Base-by-base conservation (phyloP, 2,329 filamentous ascomycete genomes). In the Fusarium hostae region DNA sequence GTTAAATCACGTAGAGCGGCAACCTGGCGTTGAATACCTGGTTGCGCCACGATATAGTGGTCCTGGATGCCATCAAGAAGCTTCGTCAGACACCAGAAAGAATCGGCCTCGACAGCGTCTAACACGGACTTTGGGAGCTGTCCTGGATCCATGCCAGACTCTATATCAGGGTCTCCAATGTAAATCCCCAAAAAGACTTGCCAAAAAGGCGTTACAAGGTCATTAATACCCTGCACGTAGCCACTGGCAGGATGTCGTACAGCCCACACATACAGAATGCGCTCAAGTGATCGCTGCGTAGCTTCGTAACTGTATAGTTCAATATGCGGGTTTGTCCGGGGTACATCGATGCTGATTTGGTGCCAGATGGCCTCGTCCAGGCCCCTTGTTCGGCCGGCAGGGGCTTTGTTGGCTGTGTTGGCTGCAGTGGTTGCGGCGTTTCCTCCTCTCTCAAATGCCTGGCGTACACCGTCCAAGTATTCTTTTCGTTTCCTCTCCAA, bases 321-420 rank as follows among this genome's bases (percentile, higher is more conserved):
- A 59, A 99, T 91, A 81, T 98, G 96, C 15, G 96, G 96, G 79
- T 97, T 98, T 7, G 96, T 99, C 55, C 96, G 90, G 5, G 96
- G 96, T 26, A 98, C 94, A 79, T 99, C 96, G 78, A 99, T 99
- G 81, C 94, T 98, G 82, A 99, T 98, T 79, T 99, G 96, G 83
- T 99, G 96, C 96, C 96, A 99, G 65, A 99, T 91, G n/a, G 94
- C 92, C 84, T 99, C 96, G 76, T 99, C 97, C 22, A 99, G 84
- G 4, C 95, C 95, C 68, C 89, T 83, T 11, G 84, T 80, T 70
- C 87, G 86, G 18, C 86, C 84, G 7, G 82, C 73, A 2, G 85
- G 73, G 28, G 73, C 74, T 37, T 77, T 71, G 55, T 73, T 82
- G 9, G 77, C 74, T 37, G 77, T 71, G 55, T 73, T 82, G 9